Base-by-base conservation (phyloP, 805 yeast genomes). In the Candida qinlingensis region DNA sequence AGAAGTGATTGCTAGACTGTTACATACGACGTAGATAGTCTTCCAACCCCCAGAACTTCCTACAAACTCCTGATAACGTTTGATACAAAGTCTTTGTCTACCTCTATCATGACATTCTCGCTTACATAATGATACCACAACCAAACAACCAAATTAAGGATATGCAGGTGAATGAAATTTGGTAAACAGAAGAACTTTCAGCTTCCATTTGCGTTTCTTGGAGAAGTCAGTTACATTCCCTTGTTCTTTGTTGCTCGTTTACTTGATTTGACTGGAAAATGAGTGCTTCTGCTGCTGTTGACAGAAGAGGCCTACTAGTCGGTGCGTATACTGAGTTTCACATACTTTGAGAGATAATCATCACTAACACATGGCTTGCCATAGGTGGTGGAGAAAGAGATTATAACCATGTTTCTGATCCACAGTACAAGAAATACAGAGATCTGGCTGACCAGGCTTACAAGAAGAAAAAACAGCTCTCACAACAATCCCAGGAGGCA, bases 401-500 rank as follows among this genome's bases (percentile, higher is more conserved):
- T 31, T 49, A 49, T 29, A 49, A 49, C 34, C 52, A 49, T 28
- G 52, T 49, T 12, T 45, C 49, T 34, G 51, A 45, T 65, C 56
- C 66, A 3, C 74, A 81, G 59, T 91, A 88, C 66, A 75, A 76
- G 54, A 68, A 72, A 30, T 75, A 83, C 31, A 75, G 98, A 48
- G 70, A 71, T 7, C 65, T 77, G 59, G 97, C 97, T 2, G 83
- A 83, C 42, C 69, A 72, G 52, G 86, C 90, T 25, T 81, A 74
- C 65, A 65, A 74, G 44, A 78, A 79, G 58, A 73, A 82, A 46
- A 72, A 73, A 47, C 67, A 77, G 48, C 72, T 81, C 33, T 76
- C 87, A 1, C 71, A 75, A 41, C 74, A 85, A 58, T 87, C 97
- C 1, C 94, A 91, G 64, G 66, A 68, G 19, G 96, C 97, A 1